These are phyloP conservation scores for Pythium apleroticum DNA, from an alignment of 352 stramenopile species.

Conservation along the genomic window DNA sequence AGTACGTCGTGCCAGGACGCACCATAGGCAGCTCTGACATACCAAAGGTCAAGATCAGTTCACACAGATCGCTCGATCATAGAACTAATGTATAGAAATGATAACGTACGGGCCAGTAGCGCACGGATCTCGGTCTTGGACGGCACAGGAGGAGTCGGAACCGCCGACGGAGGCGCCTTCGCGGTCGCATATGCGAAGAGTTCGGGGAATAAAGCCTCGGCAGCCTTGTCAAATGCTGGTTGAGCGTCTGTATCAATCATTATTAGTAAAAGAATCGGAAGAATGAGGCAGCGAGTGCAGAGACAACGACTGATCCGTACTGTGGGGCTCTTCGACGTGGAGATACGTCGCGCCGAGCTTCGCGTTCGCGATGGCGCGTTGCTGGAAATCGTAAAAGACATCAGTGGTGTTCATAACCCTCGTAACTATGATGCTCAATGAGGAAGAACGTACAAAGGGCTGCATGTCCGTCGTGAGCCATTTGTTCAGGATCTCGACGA, in stretches of 20 bases:
- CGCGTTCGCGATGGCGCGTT: conserved; percentile 33
- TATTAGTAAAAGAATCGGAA: conserved; percentile 2
- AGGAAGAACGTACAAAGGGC: conserved; percentile 27
- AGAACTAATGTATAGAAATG: neutral
- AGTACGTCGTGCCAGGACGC: neutral
- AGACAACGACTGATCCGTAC: conserved; percentile 28
- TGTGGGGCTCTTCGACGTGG: conserved; percentile 62
- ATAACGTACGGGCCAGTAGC: conserved; percentile 2
- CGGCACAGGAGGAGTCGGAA: neutral
- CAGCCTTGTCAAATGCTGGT: conserved; percentile 46
- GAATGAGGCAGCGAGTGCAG: neutral
- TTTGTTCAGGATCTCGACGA: conserved; percentile 57
- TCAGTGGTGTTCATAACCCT: neutral
- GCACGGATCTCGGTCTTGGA: conserved; percentile 14
- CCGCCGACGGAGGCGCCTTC: conserved; percentile 8
- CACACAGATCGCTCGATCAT: neutral
- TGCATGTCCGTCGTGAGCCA: conserved; percentile 37
- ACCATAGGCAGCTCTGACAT: conserved; percentile 15
- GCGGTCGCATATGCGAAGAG: conserved; percentile 34
- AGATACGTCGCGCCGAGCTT: conserved; percentile 51
- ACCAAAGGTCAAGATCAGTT: neutral
- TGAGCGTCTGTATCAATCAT: conserved; percentile 43
- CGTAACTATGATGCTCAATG: neutral
- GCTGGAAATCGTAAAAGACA: conserved; percentile 22
- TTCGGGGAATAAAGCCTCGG: conserved; percentile 38